Percentiles rank a stretch among this genome's conserved stretches.
phyloP scores from a whole-genome alignment of 192 early-diverging fungal genomes.

The Umbelopsis sp. region DNA sequence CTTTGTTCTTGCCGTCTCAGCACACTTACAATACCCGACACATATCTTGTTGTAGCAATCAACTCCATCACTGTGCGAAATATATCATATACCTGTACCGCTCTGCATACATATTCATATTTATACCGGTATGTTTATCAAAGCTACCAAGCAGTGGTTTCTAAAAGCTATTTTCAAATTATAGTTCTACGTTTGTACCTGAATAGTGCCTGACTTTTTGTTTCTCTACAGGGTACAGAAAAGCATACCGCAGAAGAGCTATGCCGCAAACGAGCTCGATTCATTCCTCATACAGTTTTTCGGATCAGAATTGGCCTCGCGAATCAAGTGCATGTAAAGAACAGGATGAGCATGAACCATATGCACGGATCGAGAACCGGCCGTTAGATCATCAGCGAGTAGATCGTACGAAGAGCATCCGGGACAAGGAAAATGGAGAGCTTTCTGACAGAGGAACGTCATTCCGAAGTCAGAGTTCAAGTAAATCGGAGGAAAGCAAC shows the following conservation, averaged over 20 bases:
- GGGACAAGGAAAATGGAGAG: background rate
- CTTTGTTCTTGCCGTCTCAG: no score
- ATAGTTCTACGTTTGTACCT: no score
- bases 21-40: no score
- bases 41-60: no score
- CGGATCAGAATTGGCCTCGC: background rate
- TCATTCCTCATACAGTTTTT: background rate
- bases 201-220: background rate
- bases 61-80: no score
- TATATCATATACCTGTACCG: no score
- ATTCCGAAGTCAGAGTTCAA: background rate
- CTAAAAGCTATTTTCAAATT: no score
- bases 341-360: background rate
- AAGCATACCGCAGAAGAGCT: background rate
- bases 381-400: constrained; percentile 5
- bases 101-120: no score
- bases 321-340: background rate
- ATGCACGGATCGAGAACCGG: background rate
- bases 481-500: background rate
- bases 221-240: background rate
- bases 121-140: no score
- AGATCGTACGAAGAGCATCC: background rate
- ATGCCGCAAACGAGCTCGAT: constrained; percentile 12
- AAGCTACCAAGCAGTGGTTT: no score
- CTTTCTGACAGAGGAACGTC: background rate